These are phyloP conservation scores for Leccinum disarticulatum DNA, from an alignment of 768 basidiomycete genomes.

Conservation along the genomic window DNA sequence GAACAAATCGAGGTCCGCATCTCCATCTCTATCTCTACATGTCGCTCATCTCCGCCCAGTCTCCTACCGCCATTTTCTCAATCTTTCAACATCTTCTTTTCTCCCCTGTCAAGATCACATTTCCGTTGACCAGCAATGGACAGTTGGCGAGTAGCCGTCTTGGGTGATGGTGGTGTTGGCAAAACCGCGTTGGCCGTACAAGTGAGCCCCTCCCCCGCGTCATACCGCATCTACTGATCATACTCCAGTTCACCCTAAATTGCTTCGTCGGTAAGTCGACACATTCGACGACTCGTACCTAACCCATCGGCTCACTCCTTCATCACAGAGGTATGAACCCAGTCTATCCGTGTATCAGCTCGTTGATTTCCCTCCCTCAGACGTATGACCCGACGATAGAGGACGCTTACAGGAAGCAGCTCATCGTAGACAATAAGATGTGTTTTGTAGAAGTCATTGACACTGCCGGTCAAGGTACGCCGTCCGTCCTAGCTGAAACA, in stretches of 20 bases:
- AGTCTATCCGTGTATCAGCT: conserved; percentile 8
- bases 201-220: conserved; percentile 46
- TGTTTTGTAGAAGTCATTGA: conserved; percentile 97
- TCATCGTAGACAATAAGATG: conserved; percentile 92
- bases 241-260: conserved; percentile 84
- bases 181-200: conserved; percentile 97
- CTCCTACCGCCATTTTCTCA: conserved; percentile 26
- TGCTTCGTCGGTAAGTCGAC: conserved; percentile 85
- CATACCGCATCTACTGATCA: conserved; percentile 11
- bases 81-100: conserved; percentile 24
- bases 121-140: conserved; percentile 60
- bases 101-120: conserved; percentile 17
- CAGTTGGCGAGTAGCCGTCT: conserved; percentile 93
- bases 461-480: conserved; percentile 93
- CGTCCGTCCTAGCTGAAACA: neutral
- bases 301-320: conserved; percentile 16
- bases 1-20: conserved; percentile 30
- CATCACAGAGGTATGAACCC: conserved; percentile 51
- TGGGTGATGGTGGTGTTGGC: conserved; percentile 96
- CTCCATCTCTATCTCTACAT: conserved; percentile 22
- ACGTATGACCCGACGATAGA: conserved; percentile 99
- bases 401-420: conserved; percentile 94
- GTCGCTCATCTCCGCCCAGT: conserved; percentile 22
- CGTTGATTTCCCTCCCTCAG: conserved; percentile 38
- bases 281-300: conserved; percentile 6